These are phyloP conservation scores for Ogataea trehaloabstinens DNA, from an alignment of 805 yeast genomes.

Conservation along the genomic window DNA sequence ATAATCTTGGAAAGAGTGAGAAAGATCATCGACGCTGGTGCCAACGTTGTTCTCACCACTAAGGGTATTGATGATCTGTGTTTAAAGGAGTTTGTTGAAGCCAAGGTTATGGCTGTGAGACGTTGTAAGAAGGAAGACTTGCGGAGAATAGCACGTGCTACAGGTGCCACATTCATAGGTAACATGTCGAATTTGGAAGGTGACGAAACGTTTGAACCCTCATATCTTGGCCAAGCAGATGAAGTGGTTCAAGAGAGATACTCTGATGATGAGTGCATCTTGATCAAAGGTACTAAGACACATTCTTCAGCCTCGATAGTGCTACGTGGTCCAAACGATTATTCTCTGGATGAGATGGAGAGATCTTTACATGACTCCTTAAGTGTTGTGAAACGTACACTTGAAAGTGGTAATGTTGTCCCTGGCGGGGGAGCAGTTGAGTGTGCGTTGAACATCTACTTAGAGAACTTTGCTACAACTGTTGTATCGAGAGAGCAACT, in stretches of 20 bases:
- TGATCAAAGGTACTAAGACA: constrained; percentile 83
- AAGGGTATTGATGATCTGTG: constrained; percentile 95
- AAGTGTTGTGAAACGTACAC: constrained; percentile 90
- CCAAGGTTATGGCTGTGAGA: constrained; percentile 92
- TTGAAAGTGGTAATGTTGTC: constrained; percentile 90
- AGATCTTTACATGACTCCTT: constrained; percentile 93
- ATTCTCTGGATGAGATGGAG: constrained; percentile 96
- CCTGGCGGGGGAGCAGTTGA: constrained; percentile 99
- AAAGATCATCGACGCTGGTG: constrained; percentile 83
- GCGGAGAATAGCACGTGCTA: constrained; percentile 94
- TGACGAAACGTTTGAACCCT: constrained; percentile 84
- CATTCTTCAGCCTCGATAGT: constrained; percentile 91
- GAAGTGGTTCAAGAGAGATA: constrained; percentile 87
- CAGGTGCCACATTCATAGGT: constrained; percentile 89
- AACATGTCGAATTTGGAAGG: constrained; percentile 94
- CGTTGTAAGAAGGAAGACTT: constrained; percentile 96
- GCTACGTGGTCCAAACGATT: constrained; percentile 94
- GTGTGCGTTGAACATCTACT: constrained; percentile 87
- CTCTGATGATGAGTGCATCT: constrained; percentile 95
- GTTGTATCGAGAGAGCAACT: constrained; percentile 96
- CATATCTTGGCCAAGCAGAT: constrained; percentile 84
- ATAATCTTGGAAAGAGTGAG: constrained; percentile 79
- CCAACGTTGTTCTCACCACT: constrained; percentile 88
- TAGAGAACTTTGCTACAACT: constrained; percentile 96
- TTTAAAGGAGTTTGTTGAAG: constrained; percentile 85